Base-by-base conservation (phyloP, 2,329 filamentous ascomycete genomes). In the Tolypocladium amazonense region DNA sequence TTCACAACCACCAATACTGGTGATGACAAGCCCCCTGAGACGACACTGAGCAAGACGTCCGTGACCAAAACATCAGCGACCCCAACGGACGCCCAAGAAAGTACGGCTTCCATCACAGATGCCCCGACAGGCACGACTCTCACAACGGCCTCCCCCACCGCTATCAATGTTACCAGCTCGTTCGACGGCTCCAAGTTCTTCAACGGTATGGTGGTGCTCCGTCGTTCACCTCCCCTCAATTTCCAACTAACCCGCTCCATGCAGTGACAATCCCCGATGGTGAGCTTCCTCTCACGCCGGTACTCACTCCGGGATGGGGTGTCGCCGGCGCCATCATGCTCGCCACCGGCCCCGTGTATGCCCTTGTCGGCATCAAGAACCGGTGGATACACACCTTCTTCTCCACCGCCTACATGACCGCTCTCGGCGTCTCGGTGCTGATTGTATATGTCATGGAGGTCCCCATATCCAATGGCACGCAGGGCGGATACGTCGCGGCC, bases 361-460 rank as follows among this genome's bases (percentile, higher is more conserved):
- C 84, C 9, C 73, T 96, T 25, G 81, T 96, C 65, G 92, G 92
- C 1, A 90, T 96, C 68, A 93, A 90, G 73, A 90, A 90, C 68
- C 81, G 82, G 71, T 87, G 83, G 83, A 81, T 93, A 15, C 88
- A 94, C 69, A 86, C 89, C 20, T 95, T 89, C 71, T 81, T 96
- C 60, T 94, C 92, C 18, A 84, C 88, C 0, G 89, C 85, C 6
- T 92, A 89, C 66, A 77, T 94, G 33, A 80, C 84, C 27, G 83
- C 86, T 53, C 75, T 97, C 41, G 86, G 88, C 20, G 86, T 94
- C 15, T 85, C 88, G 0, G 88, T 96, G 2, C 78, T 97, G 27
- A 90, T 97, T 59, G 73, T 96, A 53, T 97, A 97, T 70, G 87
- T 97, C 45, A 94, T 95, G 88, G 87, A 81, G 59, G 82, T 87